Base-by-base conservation (phyloP, 2,329 filamentous ascomycete species). In the Fusarium clavum region DNA sequence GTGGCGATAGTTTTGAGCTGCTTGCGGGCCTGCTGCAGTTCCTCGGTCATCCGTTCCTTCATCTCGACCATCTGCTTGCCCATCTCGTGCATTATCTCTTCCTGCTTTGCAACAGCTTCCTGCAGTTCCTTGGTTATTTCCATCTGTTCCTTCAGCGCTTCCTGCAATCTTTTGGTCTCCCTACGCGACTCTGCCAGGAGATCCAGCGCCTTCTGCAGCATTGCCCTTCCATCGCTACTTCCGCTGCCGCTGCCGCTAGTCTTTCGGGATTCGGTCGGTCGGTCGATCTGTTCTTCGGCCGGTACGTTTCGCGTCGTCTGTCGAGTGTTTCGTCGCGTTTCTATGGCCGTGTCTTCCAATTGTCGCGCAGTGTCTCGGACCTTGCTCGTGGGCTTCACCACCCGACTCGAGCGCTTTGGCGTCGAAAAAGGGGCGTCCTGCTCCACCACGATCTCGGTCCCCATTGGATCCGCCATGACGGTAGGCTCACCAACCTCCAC, bases 331-430 rank as follows among this genome's bases (percentile, higher is more conserved):
- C n/a, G n/a, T n/a, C n/a, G n/a, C n/a, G n/a, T n/a, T n/a, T n/a
- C n/a, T n/a, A n/a, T n/a, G n/a, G n/a, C n/a, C n/a, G n/a, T n/a
- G n/a, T n/a, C n/a, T n/a, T n/a, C n/a, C n/a, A n/a, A n/a, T n/a
- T n/a, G n/a, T n/a, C n/a, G n/a, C n/a, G n/a, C n/a, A n/a, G n/a
- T n/a, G n/a, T n/a, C n/a, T n/a, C n/a, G n/a, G 54, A 57, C 44
- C 11, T 57, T 57, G n/a, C 54, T 57, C 10, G 54, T 57, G 8
- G 54, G 54, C 54, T n/a, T 47, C 25, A 47, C 54, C 54, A 57
- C 12, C 3, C 32, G 46, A 58, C 47, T 54, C 27, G 38, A 29
- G 3, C 51, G 11, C 40, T 54, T 54, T 44, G 27, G 51, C 38
- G 40, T 54, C 51, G 51, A 54, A 45, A 44, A 54, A 13, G 51